A percentile compares a stretch with the other conserved stretches of the same genome.
These are phyloP conservation scores for Udeniomyces megalosporus DNA, from an alignment of 768 basidiomycete species.

Conservation along the genomic window DNA sequence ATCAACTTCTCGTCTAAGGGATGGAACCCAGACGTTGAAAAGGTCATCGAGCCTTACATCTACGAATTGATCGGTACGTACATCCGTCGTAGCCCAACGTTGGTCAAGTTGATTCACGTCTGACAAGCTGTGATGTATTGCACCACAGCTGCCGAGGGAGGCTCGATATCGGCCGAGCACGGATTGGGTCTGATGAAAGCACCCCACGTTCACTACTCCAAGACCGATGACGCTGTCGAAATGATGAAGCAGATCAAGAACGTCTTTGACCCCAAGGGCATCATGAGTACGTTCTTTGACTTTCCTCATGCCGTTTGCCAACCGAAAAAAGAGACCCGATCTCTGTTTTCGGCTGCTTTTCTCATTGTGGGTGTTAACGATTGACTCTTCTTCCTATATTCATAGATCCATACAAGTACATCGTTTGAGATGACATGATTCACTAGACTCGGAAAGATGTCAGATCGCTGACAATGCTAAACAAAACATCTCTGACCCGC, in stretches of 20 bases:
- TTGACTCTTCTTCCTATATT: neutral
- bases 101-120: neutral
- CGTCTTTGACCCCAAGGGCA: conserved; percentile 73
- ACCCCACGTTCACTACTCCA: conserved; percentile 73
- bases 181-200: conserved; percentile 95
- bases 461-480: too few relatives aligned
- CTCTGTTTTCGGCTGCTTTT: neutral
- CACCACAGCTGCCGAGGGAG: conserved; percentile 41
- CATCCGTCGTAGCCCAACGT: neutral
- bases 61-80: conserved; percentile 59
- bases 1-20: conserved; percentile 72
- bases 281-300: conserved; percentile 48
- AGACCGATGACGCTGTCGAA: conserved; percentile 57
- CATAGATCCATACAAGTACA: too few relatives aligned
- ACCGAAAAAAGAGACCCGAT: neutral
- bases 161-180: conserved; percentile 93
- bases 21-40: conserved; percentile 68
- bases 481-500: too few relatives aligned
- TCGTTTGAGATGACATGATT: too few relatives aligned
- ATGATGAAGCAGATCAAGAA: conserved; percentile 81
- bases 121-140: neutral
- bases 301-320: too few relatives aligned
- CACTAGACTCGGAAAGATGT: too few relatives aligned
- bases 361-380: neutral
- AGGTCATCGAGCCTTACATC: conserved; percentile 81